Evolutionary conservation across 768 basidiomycete genomes (phyloP).

Genomic region (Stropharia rugosoannulata): DNA sequence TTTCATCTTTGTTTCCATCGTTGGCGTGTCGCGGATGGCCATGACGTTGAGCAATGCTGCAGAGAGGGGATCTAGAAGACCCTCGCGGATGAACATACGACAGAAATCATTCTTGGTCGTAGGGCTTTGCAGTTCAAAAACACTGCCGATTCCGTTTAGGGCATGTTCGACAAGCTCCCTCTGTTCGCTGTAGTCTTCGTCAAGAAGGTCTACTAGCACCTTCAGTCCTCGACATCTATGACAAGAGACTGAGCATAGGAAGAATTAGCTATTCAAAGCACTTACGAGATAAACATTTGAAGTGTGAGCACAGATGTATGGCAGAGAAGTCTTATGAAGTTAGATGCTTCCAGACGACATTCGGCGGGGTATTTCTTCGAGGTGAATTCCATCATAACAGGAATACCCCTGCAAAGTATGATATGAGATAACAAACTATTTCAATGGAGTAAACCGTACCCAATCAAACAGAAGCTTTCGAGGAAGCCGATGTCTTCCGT

Average conservation of each 20-base stretch:
- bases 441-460: constrained; percentile 38
- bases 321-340: constrained; percentile 90
- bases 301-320: constrained; percentile 91
- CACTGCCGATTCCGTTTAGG: constrained; percentile 90
- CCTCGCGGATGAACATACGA: constrained; percentile 96
- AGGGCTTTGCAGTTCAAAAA: constrained; percentile 94
- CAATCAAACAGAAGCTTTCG: constrained; percentile 94
- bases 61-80: constrained; percentile 89
- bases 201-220: constrained; percentile 92
- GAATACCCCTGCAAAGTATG: constrained; percentile 67
- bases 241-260: background rate
- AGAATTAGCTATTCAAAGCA: constrained; percentile 14
- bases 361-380: constrained; percentile 93
- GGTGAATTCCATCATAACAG: constrained; percentile 94
- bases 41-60: constrained; percentile 89
- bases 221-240: constrained; percentile 89
- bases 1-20: constrained; percentile 80
- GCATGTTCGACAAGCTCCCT: constrained; percentile 90
- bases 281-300: constrained; percentile 98
- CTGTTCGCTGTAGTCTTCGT: constrained; percentile 94
- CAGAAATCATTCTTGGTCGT: constrained; percentile 99
- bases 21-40: constrained; percentile 61
- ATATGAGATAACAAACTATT: constrained; percentile 52
- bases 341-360: constrained; percentile 92
- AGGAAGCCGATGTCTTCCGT: constrained; percentile 78